Base-by-base conservation (phyloP, 169 alveolate species). In the Babesia sp. region DNA sequence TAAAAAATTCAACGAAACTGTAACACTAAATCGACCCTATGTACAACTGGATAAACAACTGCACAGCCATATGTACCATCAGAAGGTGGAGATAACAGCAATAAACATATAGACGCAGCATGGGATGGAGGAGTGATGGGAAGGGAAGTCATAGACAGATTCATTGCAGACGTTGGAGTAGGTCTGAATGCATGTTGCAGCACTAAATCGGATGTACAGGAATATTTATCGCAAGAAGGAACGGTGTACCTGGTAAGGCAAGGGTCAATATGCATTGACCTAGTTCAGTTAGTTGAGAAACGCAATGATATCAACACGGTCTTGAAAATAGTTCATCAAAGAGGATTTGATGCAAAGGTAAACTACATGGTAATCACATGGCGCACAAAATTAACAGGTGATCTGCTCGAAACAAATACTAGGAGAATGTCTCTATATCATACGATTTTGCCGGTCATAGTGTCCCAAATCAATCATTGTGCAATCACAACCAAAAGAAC, bases 91-190 rank as follows among this genome's bases (percentile, higher is more conserved):
- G 81, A 58, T 2, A 26, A 16, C 12, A 26, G 58, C 7, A 18
- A 1, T 11, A 44, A 61, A 2, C 22, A 11, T 18, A 4, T 81
- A 22, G 89, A 81, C 26, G 33, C 9, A 59, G 84, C 89, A 3
- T 81, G 85, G 85, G 60, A 81, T 29, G 89, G 89, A 2, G 89
- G 89, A 24, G 24, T 20, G 8, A 59, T 61, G 72, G 89, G 89
- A 5, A 61, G 73, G 2, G 89, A 71, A 22, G 68, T 68, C 5
- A 81, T 67, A 0, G 51, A 68, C 29, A 56, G 73, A 22, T 81
- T 81, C 74, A 60, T 81, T 22, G 39, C 12, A 12, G 26, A 70
- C 1, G 61, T 72, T 0, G 73, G 58, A 4, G 87, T 69, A 55
- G 50, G 75, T 67, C 26, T n/a, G n/a, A 0, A 1, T 26, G 20